These are phyloP conservation scores for Phytomonas sp. DNA, from an alignment of 208 protist genomes.

Conservation along the genomic window DNA sequence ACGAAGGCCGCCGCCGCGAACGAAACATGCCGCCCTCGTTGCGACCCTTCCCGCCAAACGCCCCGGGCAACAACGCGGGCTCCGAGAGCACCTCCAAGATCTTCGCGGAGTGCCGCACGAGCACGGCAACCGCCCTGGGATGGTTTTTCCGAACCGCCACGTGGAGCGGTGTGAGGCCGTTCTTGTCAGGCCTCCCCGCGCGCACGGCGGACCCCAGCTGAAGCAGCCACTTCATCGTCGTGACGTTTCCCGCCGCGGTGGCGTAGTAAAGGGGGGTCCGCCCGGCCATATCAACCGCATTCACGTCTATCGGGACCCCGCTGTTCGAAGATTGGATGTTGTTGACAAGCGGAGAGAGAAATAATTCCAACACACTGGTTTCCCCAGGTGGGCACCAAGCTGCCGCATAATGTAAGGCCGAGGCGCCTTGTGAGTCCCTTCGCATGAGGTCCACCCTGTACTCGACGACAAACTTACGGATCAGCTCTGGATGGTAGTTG, in stretches of 20 bases:
- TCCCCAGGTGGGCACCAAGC: slow-evolving; percentile 21
- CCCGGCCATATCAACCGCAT: slow-evolving; percentile 59
- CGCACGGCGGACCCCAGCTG: slow-evolving; percentile 14
- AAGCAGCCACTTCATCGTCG: slow-evolving; percentile 41
- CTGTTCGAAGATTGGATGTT: not conserved
- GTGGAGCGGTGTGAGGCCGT: slow-evolving; percentile 70
- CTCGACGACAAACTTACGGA: slow-evolving; percentile 61
- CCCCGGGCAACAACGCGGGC: not conserved
- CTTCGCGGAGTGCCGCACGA: slow-evolving; percentile 37
- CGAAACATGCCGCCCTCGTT: not conserved
- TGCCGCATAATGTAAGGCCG: slow-evolving; percentile 73
- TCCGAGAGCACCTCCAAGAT: slow-evolving; percentile 9
- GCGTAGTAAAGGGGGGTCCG: slow-evolving; percentile 84
- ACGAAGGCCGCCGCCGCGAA: not conserved
- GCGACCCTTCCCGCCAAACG: not conserved
- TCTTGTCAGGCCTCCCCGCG: slow-evolving; percentile 31
- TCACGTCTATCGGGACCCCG: slow-evolving; percentile 43
- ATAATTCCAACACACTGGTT: slow-evolving; percentile 42
- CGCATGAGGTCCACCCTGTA: slow-evolving; percentile 65
- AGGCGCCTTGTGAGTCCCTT: slow-evolving; percentile 57
- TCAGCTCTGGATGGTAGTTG: slow-evolving; percentile 74
- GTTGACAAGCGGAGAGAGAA: slow-evolving; percentile 27
- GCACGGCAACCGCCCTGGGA: slow-evolving; percentile 31
- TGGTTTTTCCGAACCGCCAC: slow-evolving; percentile 50
- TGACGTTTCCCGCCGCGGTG: slow-evolving; percentile 45